Evolutionary conservation across 2,329 filamentous ascomycete genomes (phyloP).

Genomic region (Pestalotiopsis sp.): DNA sequence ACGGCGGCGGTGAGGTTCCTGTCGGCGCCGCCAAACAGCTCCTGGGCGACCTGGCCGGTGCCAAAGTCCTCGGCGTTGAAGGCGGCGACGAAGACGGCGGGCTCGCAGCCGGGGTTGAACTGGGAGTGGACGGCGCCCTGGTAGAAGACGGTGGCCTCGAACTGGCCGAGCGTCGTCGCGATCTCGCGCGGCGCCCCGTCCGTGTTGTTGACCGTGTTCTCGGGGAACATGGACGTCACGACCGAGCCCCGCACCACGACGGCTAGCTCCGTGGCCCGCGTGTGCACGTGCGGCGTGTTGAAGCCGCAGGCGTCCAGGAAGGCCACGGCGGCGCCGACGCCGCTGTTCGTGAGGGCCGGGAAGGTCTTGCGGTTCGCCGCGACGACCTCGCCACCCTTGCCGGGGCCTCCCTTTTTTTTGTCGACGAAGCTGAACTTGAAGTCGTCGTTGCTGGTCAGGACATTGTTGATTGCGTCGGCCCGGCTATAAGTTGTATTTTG

Average conservation of each 20-base stretch:
- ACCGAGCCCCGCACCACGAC: slow-evolving; percentile 51
- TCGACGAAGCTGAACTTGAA: slow-evolving; percentile 53
- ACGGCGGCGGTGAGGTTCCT: slow-evolving; percentile 48
- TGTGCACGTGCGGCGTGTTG: slow-evolving; percentile 60
- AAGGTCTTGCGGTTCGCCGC: slow-evolving; percentile 59
- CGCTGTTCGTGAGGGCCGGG: slow-evolving; percentile 56
- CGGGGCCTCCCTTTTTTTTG: slow-evolving; percentile 28
- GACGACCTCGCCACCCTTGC: slow-evolving; percentile 51
- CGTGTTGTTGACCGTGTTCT: slow-evolving; percentile 49
- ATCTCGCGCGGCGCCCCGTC: slow-evolving; percentile 39
- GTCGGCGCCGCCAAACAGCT: slow-evolving; percentile 46
- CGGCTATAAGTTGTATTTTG: slow-evolving; percentile 34
- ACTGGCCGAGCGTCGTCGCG: slow-evolving; percentile 38
- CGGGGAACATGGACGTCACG: slow-evolving; percentile 54
- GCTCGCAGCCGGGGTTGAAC: slow-evolving; percentile 57
- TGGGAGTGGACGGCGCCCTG: slow-evolving; percentile 58
- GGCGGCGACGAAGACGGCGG: slow-evolving; percentile 51
- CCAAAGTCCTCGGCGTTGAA: slow-evolving; percentile 56
- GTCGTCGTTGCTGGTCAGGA: slow-evolving; percentile 44
- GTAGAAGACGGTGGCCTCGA: slow-evolving; percentile 57
- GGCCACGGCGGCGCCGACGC: slow-evolving; percentile 53
- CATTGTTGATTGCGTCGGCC: slow-evolving; percentile 42
- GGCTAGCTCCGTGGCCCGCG: slow-evolving; percentile 55
- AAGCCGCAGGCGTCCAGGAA: slow-evolving; percentile 56
- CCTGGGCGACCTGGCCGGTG: slow-evolving; percentile 51